Evolutionary conservation across 2,329 filamentous ascomycete genomes (phyloP).

Genomic region (Gnomoniopsis smithogilvyi): DNA sequence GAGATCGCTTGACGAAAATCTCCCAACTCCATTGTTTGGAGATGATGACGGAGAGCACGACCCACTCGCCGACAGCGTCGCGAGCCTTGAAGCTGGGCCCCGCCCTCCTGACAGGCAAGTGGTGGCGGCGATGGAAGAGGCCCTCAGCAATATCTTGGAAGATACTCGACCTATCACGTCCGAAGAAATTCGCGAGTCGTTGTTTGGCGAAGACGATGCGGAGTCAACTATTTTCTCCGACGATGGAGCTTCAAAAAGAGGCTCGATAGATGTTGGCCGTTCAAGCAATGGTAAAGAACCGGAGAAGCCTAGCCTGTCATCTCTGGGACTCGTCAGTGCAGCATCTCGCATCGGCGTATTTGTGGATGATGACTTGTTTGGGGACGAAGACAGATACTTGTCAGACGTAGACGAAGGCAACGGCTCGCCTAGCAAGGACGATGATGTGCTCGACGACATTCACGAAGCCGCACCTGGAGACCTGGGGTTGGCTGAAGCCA

Average conservation of each 20-base stretch:
- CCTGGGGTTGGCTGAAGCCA: constrained; percentile 88
- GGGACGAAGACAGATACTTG: constrained; percentile 79
- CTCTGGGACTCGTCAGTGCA: constrained; percentile 83
- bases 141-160: constrained; percentile 88
- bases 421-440: constrained; percentile 52
- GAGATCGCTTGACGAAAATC: constrained; percentile 56
- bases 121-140: constrained; percentile 89
- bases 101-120: constrained; percentile 70
- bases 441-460: constrained; percentile 74
- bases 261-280: constrained; percentile 29
- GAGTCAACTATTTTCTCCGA: constrained; percentile 48
- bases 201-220: constrained; percentile 59
- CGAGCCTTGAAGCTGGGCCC: constrained; percentile 69
- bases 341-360: constrained; percentile 90
- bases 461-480: constrained; percentile 94
- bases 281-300: constrained; percentile 43
- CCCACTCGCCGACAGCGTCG: constrained; percentile 65
- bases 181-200: constrained; percentile 62
- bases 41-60: constrained; percentile 78
- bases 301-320: constrained; percentile 83
- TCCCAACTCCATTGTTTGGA: constrained; percentile 63
- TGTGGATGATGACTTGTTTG: constrained; percentile 87
- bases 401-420: constrained; percentile 82
- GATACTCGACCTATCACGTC: constrained; percentile 64
- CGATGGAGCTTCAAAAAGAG: constrained; percentile 56